Evolutionary conservation across 2,329 filamentous ascomycete genomes (phyloP), one percentile per base, ranked within the genome.

Genomic region (Aureobasidium leucospermi): DNA sequence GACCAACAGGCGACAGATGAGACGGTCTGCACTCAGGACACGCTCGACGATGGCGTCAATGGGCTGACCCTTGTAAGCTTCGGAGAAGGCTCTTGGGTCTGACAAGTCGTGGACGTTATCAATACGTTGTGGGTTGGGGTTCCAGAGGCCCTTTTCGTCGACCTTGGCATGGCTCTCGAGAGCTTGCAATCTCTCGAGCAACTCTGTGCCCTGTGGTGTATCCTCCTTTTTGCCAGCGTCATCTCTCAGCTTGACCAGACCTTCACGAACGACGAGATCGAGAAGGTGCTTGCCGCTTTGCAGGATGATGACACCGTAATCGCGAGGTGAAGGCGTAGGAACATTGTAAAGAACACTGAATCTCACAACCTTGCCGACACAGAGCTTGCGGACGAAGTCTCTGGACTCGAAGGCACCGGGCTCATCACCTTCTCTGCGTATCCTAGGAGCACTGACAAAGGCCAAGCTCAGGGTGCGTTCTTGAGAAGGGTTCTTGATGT

Each of bases 151-250:
- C 74, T 90, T 92, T 65, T 80, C 83, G 65, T 91, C 89, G 58
- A 81, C 80, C 74, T 85, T 90, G 61, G 94, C 94, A 66, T 88
- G 83, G 45, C 83, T 79, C 74, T 97, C 92, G 36, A 93, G 78
- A 49, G 81, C 80, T 66, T 90, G 86, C 62, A 99, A 83, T 67
- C 85, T 86, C 67, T 95, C 88, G 28, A 99, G 79, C 62, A 88
- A 82, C 64, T 85, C 79, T 32, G 77, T 70, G 8, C 87, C 81
- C 55, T 91, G 87, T 60, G 94, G 88, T 1, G 86, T 85, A 61
- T 96, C 91, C 65, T 96, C 92, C 70, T 93, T 94, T 65, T 88
- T 87, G 63, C 91, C 92, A 61, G 93, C 92, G 74, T 99, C 94
- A 68, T 99, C 94, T 64, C 94, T 86, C 62, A 99, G 83, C 76